A percentile compares a stretch with the other conserved stretches of the same genome.
Evolutionary conservation across 192 early-diverging fungal genomes (phyloP).

Genomic region (Backusella circina): DNA sequence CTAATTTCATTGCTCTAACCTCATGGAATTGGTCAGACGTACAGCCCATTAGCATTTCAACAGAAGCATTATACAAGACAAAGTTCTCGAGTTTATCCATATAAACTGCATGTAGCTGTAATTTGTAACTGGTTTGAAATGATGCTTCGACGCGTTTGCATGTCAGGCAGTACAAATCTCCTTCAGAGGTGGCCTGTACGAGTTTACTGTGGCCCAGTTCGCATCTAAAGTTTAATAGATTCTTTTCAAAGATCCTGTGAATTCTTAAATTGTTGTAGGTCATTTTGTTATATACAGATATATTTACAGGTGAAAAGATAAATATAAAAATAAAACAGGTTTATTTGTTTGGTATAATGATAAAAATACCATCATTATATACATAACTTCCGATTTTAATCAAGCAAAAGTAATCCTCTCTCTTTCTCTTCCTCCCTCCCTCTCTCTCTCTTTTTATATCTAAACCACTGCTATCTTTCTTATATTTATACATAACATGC

Average conservation of each 20-base stretch:
- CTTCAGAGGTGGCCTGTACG: not conserved
- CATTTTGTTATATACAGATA: not conserved
- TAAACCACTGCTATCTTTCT: conserved; percentile 4
- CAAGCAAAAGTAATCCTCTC: not conserved
- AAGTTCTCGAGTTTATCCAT: not conserved
- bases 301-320: not conserved
- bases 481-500: not conserved
- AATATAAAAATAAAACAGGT: not conserved
- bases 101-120: not conserved
- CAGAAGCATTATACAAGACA: not conserved
- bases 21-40: not conserved
- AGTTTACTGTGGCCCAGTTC: not conserved
- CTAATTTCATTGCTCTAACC: not conserved
- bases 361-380: too few relatives aligned
- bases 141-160: not conserved
- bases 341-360: not conserved
- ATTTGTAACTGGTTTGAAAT: not conserved
- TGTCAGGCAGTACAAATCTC: not conserved
- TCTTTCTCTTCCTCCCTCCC: not conserved
- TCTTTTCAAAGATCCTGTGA: not conserved
- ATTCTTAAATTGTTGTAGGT: not conserved
- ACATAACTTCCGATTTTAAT: not conserved
- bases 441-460: not conserved
- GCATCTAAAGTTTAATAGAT: not conserved
- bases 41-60: not conserved